These are phyloP conservation scores for Colletotrichum higginsianum DNA, from an alignment of 2,329 filamentous ascomycete species.

Conservation along the genomic window DNA sequence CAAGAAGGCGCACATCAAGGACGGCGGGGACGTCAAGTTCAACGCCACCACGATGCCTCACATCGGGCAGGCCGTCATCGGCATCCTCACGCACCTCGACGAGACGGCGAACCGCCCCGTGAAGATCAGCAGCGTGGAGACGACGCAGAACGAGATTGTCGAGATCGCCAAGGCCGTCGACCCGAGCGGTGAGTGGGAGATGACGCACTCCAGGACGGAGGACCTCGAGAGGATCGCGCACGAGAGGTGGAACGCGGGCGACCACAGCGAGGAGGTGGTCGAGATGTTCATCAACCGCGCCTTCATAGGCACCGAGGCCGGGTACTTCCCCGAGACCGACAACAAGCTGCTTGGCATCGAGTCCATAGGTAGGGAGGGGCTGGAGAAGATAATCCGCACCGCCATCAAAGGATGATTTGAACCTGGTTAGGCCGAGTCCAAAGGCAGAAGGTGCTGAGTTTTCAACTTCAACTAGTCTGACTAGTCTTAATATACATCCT, in stretches of 20 bases:
- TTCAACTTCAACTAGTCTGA: no score
- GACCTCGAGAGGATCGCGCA: slow-evolving; percentile 26
- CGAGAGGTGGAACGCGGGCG: slow-evolving; percentile 19
- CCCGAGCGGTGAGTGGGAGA: slow-evolving; percentile 16
- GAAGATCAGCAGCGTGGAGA: slow-evolving; percentile 65
- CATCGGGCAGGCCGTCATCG: slow-evolving; percentile 64
- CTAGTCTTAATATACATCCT: no score
- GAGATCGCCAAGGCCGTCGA: slow-evolving; percentile 45
- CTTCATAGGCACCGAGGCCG: slow-evolving; percentile 27
- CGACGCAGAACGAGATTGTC: slow-evolving; percentile 67
- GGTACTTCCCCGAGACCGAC: slow-evolving; percentile 27
- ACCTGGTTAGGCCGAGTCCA: no score
- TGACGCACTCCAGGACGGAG: slow-evolving; percentile 25
- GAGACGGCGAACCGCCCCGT: slow-evolving; percentile 68
- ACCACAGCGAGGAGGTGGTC: slow-evolving; percentile 30
- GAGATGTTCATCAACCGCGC: slow-evolving; percentile 34
- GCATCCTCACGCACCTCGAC: slow-evolving; percentile 60
- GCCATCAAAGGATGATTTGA: slow-evolving; percentile 17
- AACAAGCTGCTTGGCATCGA: slow-evolving; percentile 26
- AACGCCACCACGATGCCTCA: slow-evolving; percentile 62
- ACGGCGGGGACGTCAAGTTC: slow-evolving; percentile 63
- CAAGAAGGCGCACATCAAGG: slow-evolving; percentile 59
- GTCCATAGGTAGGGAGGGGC: slow-evolving; percentile 20
- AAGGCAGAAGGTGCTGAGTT: no score
- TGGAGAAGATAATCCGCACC: slow-evolving; percentile 26